These are phyloP conservation scores for Oxytropis ochrocephala DNA, from an alignment of 306 rosid species.

Conservation along the genomic window DNA sequence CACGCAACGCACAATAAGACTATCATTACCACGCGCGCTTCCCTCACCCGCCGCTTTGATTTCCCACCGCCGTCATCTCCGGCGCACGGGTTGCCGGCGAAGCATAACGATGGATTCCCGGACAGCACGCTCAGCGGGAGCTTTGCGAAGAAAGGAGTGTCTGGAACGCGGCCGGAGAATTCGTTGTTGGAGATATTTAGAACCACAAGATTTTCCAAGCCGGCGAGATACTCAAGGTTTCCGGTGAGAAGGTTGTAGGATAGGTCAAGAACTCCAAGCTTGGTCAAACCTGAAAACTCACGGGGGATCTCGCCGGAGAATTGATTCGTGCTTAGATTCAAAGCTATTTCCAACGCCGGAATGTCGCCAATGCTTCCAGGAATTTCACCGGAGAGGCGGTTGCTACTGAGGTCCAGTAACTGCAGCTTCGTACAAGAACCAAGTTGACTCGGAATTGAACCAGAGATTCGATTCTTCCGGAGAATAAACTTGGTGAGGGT, in stretches of 20 bases:
- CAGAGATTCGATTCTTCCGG: slow-evolving; percentile 56
- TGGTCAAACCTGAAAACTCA: slow-evolving; percentile 50
- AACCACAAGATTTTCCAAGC: slow-evolving; percentile 72
- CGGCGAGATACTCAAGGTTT: slow-evolving; percentile 51
- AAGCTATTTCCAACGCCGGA: slow-evolving; percentile 71
- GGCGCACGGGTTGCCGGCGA: slow-evolving; percentile 46
- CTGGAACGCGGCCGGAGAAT: slow-evolving; percentile 72
- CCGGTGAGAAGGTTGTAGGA: slow-evolving; percentile 75
- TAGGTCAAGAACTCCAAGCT: slow-evolving; percentile 73
- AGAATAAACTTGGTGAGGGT: slow-evolving; percentile 64
- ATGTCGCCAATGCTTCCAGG: slow-evolving; percentile 59
- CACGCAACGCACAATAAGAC: slow-evolving; percentile 67
- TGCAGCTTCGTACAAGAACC: slow-evolving; percentile 59
- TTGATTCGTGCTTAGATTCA: slow-evolving; percentile 73
- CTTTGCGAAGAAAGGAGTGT: slow-evolving; percentile 72
- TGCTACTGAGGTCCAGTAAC: slow-evolving; percentile 62
- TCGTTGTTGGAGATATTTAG: slow-evolving; percentile 77
- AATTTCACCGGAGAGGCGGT: slow-evolving; percentile 50
- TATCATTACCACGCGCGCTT: slow-evolving; percentile 80
- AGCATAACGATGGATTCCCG: slow-evolving; percentile 69
- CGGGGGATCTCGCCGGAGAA: slow-evolving; percentile 60
- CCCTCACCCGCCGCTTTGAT: slow-evolving; percentile 28
- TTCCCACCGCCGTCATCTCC: not conserved
- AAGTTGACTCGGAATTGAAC: slow-evolving; percentile 55
- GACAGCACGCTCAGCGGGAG: slow-evolving; percentile 67